phyloP scores from a whole-genome alignment of 2,329 filamentous ascomycete genomes.

The Periglandula ipomoeae region DNA sequence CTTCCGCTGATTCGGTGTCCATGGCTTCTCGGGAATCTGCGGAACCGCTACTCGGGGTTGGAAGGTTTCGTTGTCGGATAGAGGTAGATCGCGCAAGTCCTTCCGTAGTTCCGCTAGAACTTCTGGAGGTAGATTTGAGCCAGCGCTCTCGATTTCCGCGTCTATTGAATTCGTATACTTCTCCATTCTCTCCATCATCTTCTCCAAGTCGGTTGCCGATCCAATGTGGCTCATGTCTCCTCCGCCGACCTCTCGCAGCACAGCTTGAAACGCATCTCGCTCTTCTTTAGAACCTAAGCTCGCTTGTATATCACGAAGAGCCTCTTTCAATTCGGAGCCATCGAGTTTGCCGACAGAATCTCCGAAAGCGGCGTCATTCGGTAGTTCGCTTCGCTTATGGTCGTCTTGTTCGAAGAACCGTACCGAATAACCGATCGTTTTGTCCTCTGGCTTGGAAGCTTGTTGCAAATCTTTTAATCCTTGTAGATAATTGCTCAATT shows the following conservation, averaged over 20 bases:
- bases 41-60: constrained; percentile 18
- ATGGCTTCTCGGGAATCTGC: constrained; percentile 27
- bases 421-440: constrained; percentile 22
- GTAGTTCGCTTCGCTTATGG: constrained; percentile 26
- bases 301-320: constrained; percentile 28
- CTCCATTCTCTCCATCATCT: constrained; percentile 23
- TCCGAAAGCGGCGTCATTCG: constrained; percentile 30
- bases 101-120: constrained; percentile 23
- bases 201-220: constrained; percentile 25
- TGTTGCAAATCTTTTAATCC: constrained; percentile 18
- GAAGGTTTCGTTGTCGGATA: constrained; percentile 14
- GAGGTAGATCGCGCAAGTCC: constrained; percentile 18
- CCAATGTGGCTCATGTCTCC: constrained; percentile 21
- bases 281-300: constrained; percentile 27
- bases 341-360: constrained; percentile 27
- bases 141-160: constrained; percentile 22
- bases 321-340: constrained; percentile 25
- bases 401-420: constrained; percentile 41
- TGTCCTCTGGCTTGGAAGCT: constrained; percentile 11
- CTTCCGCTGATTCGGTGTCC: constrained; percentile 28
- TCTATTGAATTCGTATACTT: constrained; percentile 27
- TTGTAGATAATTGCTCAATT: constrained; percentile 20
- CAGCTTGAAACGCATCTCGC: constrained; percentile 24
- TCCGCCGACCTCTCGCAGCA: constrained; percentile 24
- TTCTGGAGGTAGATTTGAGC: constrained; percentile 22